Percentiles rank a stretch among this genome's conserved stretches.
Conservation (phyloP, 2,329 filamentous ascomycete species). For the Pseudogymnoascus sp. region DNA sequence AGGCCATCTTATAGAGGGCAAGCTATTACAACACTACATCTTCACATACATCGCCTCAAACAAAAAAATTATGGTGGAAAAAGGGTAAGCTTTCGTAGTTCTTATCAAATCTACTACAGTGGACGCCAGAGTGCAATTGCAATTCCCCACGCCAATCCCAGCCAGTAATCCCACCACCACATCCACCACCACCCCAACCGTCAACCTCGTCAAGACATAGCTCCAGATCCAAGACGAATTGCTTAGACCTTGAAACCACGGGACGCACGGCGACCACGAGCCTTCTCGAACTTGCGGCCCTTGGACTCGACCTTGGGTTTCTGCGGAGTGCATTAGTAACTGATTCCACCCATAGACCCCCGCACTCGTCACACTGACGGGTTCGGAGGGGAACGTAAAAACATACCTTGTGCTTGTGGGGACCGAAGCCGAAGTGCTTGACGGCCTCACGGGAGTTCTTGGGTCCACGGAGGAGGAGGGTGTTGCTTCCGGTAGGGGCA, state of each 20-base stretch:
- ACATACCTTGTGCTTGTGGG: slow-evolving; percentile 91
- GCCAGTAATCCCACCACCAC: not conserved
- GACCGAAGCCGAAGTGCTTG: slow-evolving; percentile 98
- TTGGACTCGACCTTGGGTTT: slow-evolving; percentile 97
- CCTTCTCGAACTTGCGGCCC: slow-evolving; percentile 99
- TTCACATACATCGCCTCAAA: too few relatives aligned
- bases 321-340: slow-evolving; percentile 44
- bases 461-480: slow-evolving; percentile 90
- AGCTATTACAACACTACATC: too few relatives aligned
- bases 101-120: not conserved
- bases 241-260: slow-evolving; percentile 99
- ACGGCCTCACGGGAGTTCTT: slow-evolving; percentile 97
- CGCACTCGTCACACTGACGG: not conserved
- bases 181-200: not conserved
- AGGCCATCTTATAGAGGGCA: too few relatives aligned
- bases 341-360: not conserved
- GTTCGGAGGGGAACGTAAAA: not conserved
- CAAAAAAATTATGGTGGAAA: too few relatives aligned
- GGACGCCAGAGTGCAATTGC: slow-evolving; percentile 2
- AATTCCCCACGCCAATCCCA: not conserved
- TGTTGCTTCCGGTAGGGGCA: slow-evolving; percentile 93
- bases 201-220: not conserved
- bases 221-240: not conserved
- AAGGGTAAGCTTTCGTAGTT: too few relatives aligned
- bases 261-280: slow-evolving; percentile 96